Conservation (phyloP, 1,139 yeast species). For the Yamadazyma songkhlaensis region DNA sequence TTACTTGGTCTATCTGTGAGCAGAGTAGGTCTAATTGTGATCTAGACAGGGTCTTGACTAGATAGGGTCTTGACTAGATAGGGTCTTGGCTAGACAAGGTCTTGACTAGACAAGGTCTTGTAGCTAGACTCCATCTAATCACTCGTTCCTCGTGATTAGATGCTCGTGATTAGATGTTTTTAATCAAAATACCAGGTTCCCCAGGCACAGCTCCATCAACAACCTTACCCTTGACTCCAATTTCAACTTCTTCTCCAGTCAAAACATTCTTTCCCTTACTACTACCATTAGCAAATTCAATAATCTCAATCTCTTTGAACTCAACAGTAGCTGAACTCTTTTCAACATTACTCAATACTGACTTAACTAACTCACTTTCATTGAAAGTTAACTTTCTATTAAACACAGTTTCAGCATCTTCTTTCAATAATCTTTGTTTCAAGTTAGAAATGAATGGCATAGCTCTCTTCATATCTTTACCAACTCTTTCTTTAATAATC, state of each 20-base stretch:
- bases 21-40: no score
- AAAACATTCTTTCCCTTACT: slow-evolving; percentile 59
- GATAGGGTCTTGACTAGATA: no score
- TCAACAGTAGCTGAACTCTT: slow-evolving; percentile 65
- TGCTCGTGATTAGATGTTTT: slow-evolving; percentile 55
- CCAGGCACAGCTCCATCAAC: slow-evolving; percentile 91
- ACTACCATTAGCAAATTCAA: slow-evolving; percentile 61
- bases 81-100: no score
- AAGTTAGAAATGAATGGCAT: slow-evolving; percentile 93
- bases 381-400: slow-evolving; percentile 81
- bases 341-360: slow-evolving; percentile 54
- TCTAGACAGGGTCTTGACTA: no score
- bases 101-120: no score
- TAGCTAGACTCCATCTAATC: no score
- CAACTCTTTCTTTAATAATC: slow-evolving; percentile 58
- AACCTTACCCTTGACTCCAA: slow-evolving; percentile 61
- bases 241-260: slow-evolving; percentile 69
- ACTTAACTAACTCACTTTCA: slow-evolving; percentile 67
- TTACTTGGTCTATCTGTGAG: no score
- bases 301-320: slow-evolving; percentile 51
- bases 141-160: no score
- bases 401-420: slow-evolving; percentile 74
- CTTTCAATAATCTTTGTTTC: slow-evolving; percentile 72
- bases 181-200: slow-evolving; percentile 79
- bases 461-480: slow-evolving; percentile 87